Evolutionary conservation across 495 filamentous ascomycete genomes (phyloP).

Genomic region (Penicillium salamii): DNA sequence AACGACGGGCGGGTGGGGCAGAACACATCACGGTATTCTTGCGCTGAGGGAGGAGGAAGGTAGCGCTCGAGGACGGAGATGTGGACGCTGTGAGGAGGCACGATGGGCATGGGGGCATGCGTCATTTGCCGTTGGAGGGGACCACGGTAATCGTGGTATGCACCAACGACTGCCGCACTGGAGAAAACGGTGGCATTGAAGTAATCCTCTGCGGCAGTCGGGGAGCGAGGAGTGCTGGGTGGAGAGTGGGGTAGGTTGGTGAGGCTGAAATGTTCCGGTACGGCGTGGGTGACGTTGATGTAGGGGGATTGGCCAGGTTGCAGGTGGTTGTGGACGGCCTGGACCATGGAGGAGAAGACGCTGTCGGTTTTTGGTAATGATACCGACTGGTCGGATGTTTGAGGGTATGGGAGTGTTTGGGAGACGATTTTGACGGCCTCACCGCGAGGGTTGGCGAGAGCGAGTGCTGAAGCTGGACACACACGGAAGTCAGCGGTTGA

Average conservation of each 20-base stretch:
- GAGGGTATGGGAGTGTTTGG: conserved; percentile 61
- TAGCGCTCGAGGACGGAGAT: conserved; percentile 69
- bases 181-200: conserved; percentile 58
- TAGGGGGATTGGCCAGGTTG: conserved; percentile 47
- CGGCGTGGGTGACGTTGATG: conserved; percentile 63
- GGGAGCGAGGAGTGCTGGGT: conserved; percentile 52
- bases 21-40: conserved; percentile 64
- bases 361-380: conserved; percentile 31
- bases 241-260: conserved; percentile 61
- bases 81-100: conserved; percentile 62
- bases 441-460: conserved; percentile 30
- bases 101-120: conserved; percentile 57
- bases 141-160: conserved; percentile 54
- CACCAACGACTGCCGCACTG: conserved; percentile 54
- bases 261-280: conserved; percentile 60
- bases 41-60: conserved; percentile 59
- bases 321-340: conserved; percentile 49
- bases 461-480: conserved; percentile 36
- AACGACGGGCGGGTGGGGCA: conserved; percentile 52
- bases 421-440: conserved; percentile 57
- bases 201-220: conserved; percentile 47
- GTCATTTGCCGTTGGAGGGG: conserved; percentile 36
- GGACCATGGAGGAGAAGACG: conserved; percentile 50
- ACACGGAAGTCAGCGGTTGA: conserved; percentile 10
- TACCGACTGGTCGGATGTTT: conserved; percentile 43